Conservation (phyloP, 352 stramenopile species). For the Globisporangium okanoganense region DNA sequence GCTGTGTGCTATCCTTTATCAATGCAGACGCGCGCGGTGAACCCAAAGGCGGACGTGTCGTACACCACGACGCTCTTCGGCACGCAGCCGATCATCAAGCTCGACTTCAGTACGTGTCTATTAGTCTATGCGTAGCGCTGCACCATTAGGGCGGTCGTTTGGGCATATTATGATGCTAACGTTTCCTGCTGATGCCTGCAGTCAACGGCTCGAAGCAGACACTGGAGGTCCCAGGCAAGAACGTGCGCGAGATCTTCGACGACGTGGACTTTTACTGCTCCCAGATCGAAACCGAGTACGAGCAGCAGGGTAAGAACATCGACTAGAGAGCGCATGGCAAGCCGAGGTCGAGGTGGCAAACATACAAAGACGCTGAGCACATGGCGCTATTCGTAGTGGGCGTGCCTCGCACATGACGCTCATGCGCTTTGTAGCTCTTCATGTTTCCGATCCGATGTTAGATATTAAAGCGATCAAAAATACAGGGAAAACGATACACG, state of each 20-base stretch:
- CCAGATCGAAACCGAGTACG: slow-evolving; percentile 85
- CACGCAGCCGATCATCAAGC: slow-evolving; percentile 57
- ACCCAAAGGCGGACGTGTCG: slow-evolving; percentile 75
- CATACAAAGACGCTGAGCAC: background rate
- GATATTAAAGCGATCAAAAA: slow-evolving; percentile 6
- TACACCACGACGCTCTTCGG: slow-evolving; percentile 56
- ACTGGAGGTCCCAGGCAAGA: slow-evolving; percentile 66
- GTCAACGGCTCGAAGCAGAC: slow-evolving; percentile 76
- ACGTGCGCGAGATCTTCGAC: slow-evolving; percentile 82
- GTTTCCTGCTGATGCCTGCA: slow-evolving; percentile 11
- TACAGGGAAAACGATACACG: slow-evolving; percentile 1
- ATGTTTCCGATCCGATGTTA: slow-evolving; percentile 3
- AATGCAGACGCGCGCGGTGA: slow-evolving; percentile 58
- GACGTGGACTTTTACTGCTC: slow-evolving; percentile 82
- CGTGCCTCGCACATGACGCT: background rate
- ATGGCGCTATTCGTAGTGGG: background rate
- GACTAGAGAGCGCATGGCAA: slow-evolving; percentile 41
- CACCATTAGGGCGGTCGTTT: background rate
- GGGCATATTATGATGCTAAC: slow-evolving; percentile 2
- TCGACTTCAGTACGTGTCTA: slow-evolving; percentile 75
- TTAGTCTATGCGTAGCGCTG: background rate
- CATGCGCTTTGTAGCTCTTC: background rate
- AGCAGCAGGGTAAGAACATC: slow-evolving; percentile 77
- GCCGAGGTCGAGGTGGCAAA: background rate
- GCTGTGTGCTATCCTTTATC: slow-evolving; percentile 5